Conservation (phyloP, 164 flowering plant species). For the Paratinospora sagittata region DNA sequence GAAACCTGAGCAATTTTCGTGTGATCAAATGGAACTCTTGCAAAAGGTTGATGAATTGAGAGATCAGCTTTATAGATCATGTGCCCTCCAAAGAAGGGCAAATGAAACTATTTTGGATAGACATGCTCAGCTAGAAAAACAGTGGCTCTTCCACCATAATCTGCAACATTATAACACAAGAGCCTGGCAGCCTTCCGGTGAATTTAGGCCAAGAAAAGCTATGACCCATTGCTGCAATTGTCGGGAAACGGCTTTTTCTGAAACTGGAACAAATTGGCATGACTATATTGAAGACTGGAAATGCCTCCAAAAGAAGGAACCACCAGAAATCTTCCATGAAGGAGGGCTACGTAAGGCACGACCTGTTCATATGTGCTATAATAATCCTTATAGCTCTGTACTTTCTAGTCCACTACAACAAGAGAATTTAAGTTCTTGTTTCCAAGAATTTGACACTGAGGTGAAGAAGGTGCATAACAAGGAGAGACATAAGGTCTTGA, state of each 20-base stretch:
- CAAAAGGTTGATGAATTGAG: slow-evolving; percentile 54
- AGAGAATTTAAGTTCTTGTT: slow-evolving; percentile 25
- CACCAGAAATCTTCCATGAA: slow-evolving; percentile 16
- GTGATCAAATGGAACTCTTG: slow-evolving; percentile 44
- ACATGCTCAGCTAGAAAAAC: slow-evolving; percentile 20
- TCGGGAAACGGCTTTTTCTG: slow-evolving; percentile 36
- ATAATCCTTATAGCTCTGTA: slow-evolving; percentile 23
- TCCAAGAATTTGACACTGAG: slow-evolving; percentile 24
- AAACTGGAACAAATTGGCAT: slow-evolving; percentile 28
- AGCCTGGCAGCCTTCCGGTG: slow-evolving; percentile 22
- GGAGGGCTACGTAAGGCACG: slow-evolving; percentile 23
- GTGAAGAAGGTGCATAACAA: slow-evolving; percentile 21
- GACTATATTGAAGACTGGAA: slow-evolving; percentile 32
- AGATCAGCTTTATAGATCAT: slow-evolving; percentile 37
- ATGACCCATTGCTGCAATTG: slow-evolving; percentile 19
- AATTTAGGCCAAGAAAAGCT: slow-evolving; percentile 19
- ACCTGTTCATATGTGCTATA: slow-evolving; percentile 17
- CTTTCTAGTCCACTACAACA: slow-evolving; percentile 35
- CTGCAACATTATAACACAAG: slow-evolving; percentile 12
- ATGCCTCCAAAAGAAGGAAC: slow-evolving; percentile 31
- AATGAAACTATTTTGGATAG: slow-evolving; percentile 22
- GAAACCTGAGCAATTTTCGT: slow-evolving; percentile 23
- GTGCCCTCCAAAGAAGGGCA: slow-evolving; percentile 13
- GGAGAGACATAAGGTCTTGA: slow-evolving; percentile 30
- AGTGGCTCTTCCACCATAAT: slow-evolving; percentile 13